These are phyloP conservation scores for Mesembryanthemum crystallinum DNA, from an alignment of 148 eudicot genomes.

Conservation along the genomic window DNA sequence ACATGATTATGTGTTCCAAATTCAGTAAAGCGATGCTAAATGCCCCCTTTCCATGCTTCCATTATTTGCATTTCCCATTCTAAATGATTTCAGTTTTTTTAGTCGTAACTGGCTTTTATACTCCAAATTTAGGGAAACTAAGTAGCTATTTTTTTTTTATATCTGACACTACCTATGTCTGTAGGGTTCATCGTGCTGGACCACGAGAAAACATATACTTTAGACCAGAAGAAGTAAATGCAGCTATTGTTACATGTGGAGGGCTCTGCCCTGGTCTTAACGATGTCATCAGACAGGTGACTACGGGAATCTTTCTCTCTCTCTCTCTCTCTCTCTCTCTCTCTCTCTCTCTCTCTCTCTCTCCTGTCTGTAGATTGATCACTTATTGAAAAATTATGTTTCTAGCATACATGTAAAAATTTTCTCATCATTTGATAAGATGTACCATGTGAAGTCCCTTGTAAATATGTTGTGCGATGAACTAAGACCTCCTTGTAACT, in stretches of 20 bases:
- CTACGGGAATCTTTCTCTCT: background rate
- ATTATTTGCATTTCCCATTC: background rate
- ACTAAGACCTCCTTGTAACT: background rate
- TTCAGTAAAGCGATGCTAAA: background rate
- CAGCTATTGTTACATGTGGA: constrained; percentile 96
- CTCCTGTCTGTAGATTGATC: background rate
- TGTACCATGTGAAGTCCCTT: background rate
- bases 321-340: background rate
- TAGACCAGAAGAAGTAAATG: constrained; percentile 94
- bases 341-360: background rate
- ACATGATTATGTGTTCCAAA: background rate
- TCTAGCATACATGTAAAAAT: background rate
- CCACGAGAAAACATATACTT: constrained; percentile 93
- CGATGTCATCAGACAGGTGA: constrained; percentile 94
- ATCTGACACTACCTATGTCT: constrained; percentile 3
- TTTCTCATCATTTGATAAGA: background rate
- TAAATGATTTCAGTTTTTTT: background rate
- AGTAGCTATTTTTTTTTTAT: background rate
- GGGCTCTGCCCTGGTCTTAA: constrained; percentile 98
- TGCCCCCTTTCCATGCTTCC: background rate
- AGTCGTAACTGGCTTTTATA: background rate
- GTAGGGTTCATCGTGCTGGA: constrained; percentile 99
- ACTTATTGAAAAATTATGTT: too few species aligned
- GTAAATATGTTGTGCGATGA: background rate
- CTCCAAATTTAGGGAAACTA: background rate